A percentile compares a stretch with the other conserved stretches of the same genome.
Evolutionary conservation across 2,329 filamentous ascomycete genomes (phyloP).

Genomic region (Neofusicoccum cordaticola): DNA sequence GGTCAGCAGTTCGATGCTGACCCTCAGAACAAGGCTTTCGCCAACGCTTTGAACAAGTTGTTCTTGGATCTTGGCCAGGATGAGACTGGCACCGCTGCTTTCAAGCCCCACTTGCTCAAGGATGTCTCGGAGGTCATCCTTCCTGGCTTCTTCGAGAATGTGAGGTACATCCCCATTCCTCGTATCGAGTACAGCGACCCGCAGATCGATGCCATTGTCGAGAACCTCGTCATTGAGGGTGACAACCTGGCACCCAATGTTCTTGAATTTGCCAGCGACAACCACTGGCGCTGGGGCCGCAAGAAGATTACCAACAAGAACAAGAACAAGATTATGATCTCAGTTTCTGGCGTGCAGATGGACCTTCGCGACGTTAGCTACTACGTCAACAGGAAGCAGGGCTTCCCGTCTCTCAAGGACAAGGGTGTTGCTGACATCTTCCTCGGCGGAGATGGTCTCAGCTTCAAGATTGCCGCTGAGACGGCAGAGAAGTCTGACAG

Average conservation of each 20-base stretch:
- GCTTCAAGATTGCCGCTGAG: conserved; percentile 86
- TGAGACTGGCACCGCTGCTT: conserved; percentile 74
- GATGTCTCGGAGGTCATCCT: conserved; percentile 85
- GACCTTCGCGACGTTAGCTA: conserved; percentile 86
- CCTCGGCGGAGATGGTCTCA: conserved; percentile 81
- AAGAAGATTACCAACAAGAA: conserved; percentile 80
- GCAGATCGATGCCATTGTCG: conserved; percentile 81
- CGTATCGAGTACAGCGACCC: conserved; percentile 89
- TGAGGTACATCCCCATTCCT: conserved; percentile 88
- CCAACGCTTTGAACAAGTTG: conserved; percentile 71
- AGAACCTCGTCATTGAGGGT: conserved; percentile 92
- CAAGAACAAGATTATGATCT: conserved; percentile 81
- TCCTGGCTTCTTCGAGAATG: conserved; percentile 75
- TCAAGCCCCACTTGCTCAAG: conserved; percentile 91
- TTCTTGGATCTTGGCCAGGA: conserved; percentile 91
- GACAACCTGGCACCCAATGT: conserved; percentile 96
- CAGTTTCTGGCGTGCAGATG: conserved; percentile 86
- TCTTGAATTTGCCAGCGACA: conserved; percentile 82
- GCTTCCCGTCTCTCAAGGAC: conserved; percentile 85
- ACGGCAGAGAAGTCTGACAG: conserved; percentile 72
- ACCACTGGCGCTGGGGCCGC: conserved; percentile 92
- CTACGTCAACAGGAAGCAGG: conserved; percentile 91
- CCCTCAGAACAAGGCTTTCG: conserved; percentile 79
- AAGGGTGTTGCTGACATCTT: conserved; percentile 85
- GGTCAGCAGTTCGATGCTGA: conserved; percentile 87